Evolutionary conservation across 2,329 filamentous ascomycete genomes (phyloP).

Genomic region (Piedraia hortae): DNA sequence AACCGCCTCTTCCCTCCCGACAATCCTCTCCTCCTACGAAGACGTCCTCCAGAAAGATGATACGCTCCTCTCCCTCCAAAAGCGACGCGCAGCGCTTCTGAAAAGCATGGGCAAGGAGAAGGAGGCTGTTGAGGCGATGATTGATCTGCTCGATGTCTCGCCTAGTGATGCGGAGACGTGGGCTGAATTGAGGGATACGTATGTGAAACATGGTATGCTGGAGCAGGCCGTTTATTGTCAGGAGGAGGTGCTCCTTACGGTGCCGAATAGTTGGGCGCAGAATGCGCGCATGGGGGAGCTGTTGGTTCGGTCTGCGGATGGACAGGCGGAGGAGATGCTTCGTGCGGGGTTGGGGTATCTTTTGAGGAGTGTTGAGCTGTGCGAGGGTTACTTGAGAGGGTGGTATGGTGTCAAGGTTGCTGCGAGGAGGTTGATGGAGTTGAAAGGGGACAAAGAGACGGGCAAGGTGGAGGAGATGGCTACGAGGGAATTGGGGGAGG

Average conservation of each 20-base stretch:
- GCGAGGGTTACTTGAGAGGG: slow-evolving; percentile 71
- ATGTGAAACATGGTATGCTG: slow-evolving; percentile 51
- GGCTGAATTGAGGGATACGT: slow-evolving; percentile 74
- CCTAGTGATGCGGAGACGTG: slow-evolving; percentile 84
- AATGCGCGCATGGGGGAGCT: slow-evolving; percentile 72
- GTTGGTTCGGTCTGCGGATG: slow-evolving; percentile 35
- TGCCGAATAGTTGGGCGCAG: slow-evolving; percentile 90
- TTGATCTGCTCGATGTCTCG: slow-evolving; percentile 49
- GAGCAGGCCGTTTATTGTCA: slow-evolving; percentile 64
- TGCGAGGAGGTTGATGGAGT: slow-evolving; percentile 8
- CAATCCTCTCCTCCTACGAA: slow-evolving; percentile 52
- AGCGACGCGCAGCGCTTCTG: slow-evolving; percentile 57
- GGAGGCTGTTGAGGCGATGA: slow-evolving; percentile 50
- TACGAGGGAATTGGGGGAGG: slow-evolving; percentile 48
- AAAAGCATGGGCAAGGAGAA: slow-evolving; percentile 38
- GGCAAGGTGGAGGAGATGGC: slow-evolving; percentile 15
- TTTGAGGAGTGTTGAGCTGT: slow-evolving; percentile 74
- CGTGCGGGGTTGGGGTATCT: slow-evolving; percentile 59
- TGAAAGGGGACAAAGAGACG: slow-evolving; percentile 2
- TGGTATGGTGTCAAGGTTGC: slow-evolving; percentile 66
- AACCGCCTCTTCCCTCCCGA: slow-evolving; percentile 34
- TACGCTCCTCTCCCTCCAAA: slow-evolving; percentile 61
- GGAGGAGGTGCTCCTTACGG: slow-evolving; percentile 67
- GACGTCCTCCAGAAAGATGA: slow-evolving; percentile 43
- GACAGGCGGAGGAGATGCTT: slow-evolving; percentile 23